These are phyloP conservation scores for Spathaspora arborariae DNA, from an alignment of 805 yeast species.

Conservation along the genomic window DNA sequence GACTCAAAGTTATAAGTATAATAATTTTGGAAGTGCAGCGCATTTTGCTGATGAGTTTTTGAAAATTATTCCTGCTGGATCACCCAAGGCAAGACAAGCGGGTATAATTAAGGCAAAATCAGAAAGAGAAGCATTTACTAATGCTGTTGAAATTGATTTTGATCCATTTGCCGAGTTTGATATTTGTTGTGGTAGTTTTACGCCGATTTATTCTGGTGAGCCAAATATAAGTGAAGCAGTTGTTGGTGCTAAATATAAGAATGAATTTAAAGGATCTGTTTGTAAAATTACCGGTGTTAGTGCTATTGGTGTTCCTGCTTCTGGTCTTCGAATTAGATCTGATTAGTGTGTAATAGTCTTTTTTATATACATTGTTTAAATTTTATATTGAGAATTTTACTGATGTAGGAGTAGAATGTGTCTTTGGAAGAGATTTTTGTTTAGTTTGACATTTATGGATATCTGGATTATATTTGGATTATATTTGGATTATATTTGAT, in stretches of 20 bases:
- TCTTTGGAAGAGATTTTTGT: no score
- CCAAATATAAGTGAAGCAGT: slow-evolving; percentile 72
- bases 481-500: no score
- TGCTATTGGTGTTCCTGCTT: slow-evolving; percentile 83
- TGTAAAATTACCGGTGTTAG: slow-evolving; percentile 77
- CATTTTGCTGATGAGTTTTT: slow-evolving; percentile 85
- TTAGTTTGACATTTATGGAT: no score
- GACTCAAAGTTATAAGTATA: slow-evolving; percentile 85
- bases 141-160: slow-evolving; percentile 86
- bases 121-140: slow-evolving; percentile 68
- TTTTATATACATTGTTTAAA: background rate
- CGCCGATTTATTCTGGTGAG: slow-evolving; percentile 83
- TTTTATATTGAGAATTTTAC: no score
- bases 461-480: no score
- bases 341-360: background rate
- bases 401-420: no score
- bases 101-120: slow-evolving; percentile 75
- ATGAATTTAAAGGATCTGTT: slow-evolving; percentile 70
- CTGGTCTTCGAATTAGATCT: slow-evolving; percentile 66
- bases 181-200: slow-evolving; percentile 79
- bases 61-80: slow-evolving; percentile 63
- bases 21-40: slow-evolving; percentile 85
- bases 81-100: slow-evolving; percentile 80
- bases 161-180: slow-evolving; percentile 91
- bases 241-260: slow-evolving; percentile 84